Base-by-base conservation (phyloP, 2,329 filamentous ascomycete genomes). In the Paecilomyces fulvus region DNA sequence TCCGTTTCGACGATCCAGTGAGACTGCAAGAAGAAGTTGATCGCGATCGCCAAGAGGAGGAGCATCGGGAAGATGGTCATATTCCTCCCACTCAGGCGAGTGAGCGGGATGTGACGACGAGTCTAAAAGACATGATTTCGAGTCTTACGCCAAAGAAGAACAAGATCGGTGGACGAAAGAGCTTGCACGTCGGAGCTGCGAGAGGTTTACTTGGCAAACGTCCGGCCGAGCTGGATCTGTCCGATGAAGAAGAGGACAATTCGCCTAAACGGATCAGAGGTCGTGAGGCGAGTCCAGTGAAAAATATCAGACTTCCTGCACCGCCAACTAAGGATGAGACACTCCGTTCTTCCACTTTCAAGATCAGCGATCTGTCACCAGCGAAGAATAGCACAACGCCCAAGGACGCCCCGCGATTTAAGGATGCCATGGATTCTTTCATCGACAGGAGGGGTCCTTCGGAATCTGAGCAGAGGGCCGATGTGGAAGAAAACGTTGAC, bases 121-220 rank as follows among this genome's bases (percentile, higher is more conserved):
- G 84, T 59, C 73, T 92, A 49, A 87, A 83, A 60, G 87, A 90
- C 60, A 86, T 90, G 82, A 92, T 92, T 58, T 81, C 87, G 59
- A 88, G 83, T 56, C 77, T 92, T 60, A 90, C 87, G 23, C 89
- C 89, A 0, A 89, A 88, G 71, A 89, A 90, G 69, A 85, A 83
- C 55, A 78, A 74, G 5, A 63, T 88, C 6, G 84, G 80, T 56
- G 84, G 84, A 12, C 84, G 88, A 46, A 92, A 92, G 73, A 92
- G 88, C 66, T 77, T 92, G 52, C 85, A 88, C 60, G 83, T 90
- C 20, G 88, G 88, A 46, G 88, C 87, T 63, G 88, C 88, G 12
- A 84, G 77, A 59, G 88, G 88, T 0, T 73, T 92, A 20, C 76
- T 92, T 4, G 88, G 88, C 6, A 92, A 92, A 70, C 80, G 88